Base-by-base conservation (phyloP, 805 yeast species). In the Zygotorulaspora florentina region DNA sequence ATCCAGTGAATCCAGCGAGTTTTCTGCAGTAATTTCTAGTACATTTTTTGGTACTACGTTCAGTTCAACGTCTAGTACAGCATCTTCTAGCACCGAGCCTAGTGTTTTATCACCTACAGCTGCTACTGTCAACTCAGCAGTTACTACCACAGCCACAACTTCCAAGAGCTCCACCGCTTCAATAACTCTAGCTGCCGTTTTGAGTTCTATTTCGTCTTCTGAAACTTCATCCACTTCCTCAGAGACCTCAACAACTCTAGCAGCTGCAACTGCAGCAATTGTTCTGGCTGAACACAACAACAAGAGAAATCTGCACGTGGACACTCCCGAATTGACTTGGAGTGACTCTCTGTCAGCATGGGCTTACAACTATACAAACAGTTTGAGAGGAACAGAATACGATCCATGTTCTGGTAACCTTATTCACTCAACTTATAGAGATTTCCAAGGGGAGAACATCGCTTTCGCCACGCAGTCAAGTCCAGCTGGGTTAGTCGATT, bases 381-480 rank as follows among this genome's bases (percentile, higher is more conserved):
- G 55, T 8, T 40, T 67, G 18, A 41, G 40, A 1, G 71, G 71
- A 29, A 70, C 77, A 10, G 45, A 39, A 2, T 75, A 76, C 57
- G 74, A 72, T 39, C 81, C 86, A 59, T 73, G 80, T 61, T 76
- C 81, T 7, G 87, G 85, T 52, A 65, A 70, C 43, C 70, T 85
- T 54, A 64, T 73, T 13, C 91, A 85, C 66, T 80, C 88, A 16
- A 71, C 74, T 30, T 43, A 52, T 20, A 53, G 60, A 39, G 54
- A 54, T 13, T 40, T 46, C 36, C 82, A 81, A 62, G 93, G 93
- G 68, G 91, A 85, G 63, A 85, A 85, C 68, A 72, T 85, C 53
- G 90, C 89, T 13, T 75, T 80, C 34, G 91, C 88, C 50, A 74
- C 74, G 54, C 48, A 58, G 18, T 57, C 64, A 16, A 40, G 50